Evolutionary conservation across 306 rosid genomes (phyloP), one percentile per base, ranked within the genome.

Genomic region (Arachis hypogaea): DNA sequence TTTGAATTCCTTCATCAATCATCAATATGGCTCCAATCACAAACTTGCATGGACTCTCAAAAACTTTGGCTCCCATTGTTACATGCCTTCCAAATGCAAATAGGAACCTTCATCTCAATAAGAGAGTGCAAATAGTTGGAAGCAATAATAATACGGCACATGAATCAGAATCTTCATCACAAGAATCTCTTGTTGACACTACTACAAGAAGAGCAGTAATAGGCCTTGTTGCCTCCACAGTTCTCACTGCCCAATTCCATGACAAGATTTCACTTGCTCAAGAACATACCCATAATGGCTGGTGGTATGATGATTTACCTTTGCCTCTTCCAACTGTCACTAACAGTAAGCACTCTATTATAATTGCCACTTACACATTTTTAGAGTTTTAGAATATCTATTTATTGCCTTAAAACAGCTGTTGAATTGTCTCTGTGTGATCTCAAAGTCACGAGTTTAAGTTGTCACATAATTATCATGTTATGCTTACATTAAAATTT

Each of bases 141-240:
- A 87, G 83, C 85, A 82, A 81, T 71, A 77, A 33, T 33, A 33
- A 33, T 4, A 33, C 3, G 38, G 38, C 74, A 4, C 73, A 84
- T 5, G 82, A 82, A 67, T n/a, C 63, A 33, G 38, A 33, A 54
- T 75, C 81, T 51, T 71, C 79, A 33, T 33, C 38, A 33, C 38
- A 33, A 80, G 82, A 83, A 69, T 79, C 83, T 63, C 49, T 71
- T n/a, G 43, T 82, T 56, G 82, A 83, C 61, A 77, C 84, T 2
- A 81, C 84, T 2, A 82, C 91, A 74, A 92, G 95, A 85, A 92
- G 99, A 82, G 64, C 82, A 78, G 82, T 93, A 62, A 11, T 92
- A 46, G 79, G 95, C 44, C 83, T 94, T 58, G 90, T 94, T 58
- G 90, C 88, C 64, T 88, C 95, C 44, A 11, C 87, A 60, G 71